A percentile compares a stretch with the other conserved stretches of the same genome.
Conservation (phyloP, 2,329 filamentous ascomycete species). For the Epichloe typhina region DNA sequence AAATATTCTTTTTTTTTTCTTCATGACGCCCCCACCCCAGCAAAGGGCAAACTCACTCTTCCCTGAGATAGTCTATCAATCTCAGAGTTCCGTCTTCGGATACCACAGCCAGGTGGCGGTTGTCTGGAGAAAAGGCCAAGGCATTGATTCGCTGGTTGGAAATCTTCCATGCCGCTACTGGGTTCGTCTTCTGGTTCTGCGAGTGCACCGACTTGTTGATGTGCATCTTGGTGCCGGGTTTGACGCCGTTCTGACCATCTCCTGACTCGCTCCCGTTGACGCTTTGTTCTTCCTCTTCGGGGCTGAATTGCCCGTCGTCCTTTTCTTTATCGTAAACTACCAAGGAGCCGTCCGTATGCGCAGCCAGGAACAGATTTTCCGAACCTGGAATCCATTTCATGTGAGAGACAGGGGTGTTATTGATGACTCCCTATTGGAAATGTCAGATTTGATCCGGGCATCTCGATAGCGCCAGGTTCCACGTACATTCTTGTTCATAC, state of each 20-base stretch:
- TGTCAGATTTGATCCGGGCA: conserved; percentile 1
- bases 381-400: conserved; percentile 92
- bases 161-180: conserved; percentile 82
- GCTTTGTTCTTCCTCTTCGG: conserved; percentile 52
- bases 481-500: conserved; percentile 84
- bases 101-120: conserved; percentile 74
- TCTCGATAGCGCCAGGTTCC: neutral
- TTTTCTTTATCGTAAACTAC: conserved; percentile 97
- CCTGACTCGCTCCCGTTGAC: conserved; percentile 47
- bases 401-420: conserved; percentile 68
- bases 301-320: conserved; percentile 67
- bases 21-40: neutral
- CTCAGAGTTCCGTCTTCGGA: conserved; percentile 83
- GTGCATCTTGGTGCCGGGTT: conserved; percentile 40
- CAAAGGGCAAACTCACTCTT: conserved; percentile 49
- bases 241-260: conserved; percentile 20
- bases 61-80: conserved; percentile 82
- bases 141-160: conserved; percentile 84
- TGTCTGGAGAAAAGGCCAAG: conserved; percentile 85
- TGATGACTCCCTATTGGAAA: conserved; percentile 61
- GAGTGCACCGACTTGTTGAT: conserved; percentile 88
- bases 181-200: conserved; percentile 85
- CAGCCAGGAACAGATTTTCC: conserved; percentile 82
- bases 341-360: conserved; percentile 81
- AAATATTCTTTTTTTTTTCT: neutral